phyloP scores from a whole-genome alignment of 2,329 filamentous ascomycete species.

The Geosmithia flava region DNA sequence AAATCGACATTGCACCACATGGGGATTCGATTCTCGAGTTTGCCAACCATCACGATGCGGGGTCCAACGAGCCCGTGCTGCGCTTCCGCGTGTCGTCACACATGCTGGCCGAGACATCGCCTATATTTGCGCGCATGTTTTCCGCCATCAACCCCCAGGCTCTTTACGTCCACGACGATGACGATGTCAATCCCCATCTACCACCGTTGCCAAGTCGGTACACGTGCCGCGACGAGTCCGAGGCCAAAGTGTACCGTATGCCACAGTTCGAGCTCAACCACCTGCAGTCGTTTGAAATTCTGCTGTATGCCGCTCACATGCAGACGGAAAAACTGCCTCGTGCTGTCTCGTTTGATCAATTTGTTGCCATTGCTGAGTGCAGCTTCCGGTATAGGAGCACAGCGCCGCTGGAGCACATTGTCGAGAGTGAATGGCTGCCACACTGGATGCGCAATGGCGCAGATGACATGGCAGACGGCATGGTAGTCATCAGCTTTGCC shows the following conservation, averaged over 20 bases:
- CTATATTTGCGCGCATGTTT: conserved; percentile 38
- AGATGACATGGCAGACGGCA: conserved; percentile 34
- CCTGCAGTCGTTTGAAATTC: conserved; percentile 25
- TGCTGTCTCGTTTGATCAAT: conserved; percentile 31
- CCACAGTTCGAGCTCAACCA: conserved; percentile 34
- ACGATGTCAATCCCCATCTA: conserved; percentile 19
- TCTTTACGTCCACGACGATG: conserved; percentile 20
- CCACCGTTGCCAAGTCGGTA: conserved; percentile 23
- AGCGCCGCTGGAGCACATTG: conserved; percentile 33
- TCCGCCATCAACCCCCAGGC: conserved; percentile 13
- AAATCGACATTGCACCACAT: conserved; percentile 27
- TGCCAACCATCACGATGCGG: conserved; percentile 24
- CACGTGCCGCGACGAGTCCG: conserved; percentile 27
- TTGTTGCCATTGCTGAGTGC: conserved; percentile 38
- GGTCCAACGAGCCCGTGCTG: conserved; percentile 22
- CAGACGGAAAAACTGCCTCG: conserved; percentile 32
- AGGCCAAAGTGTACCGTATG: conserved; percentile 37
- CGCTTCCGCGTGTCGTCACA: conserved; percentile 39
- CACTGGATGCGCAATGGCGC: conserved; percentile 35
- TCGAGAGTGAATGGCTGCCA: conserved; percentile 39
- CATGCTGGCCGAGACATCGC: conserved; percentile 36
- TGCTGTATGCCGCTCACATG: conserved; percentile 39
- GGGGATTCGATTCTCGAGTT: conserved; percentile 42
- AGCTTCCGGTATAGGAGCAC: conserved; percentile 38
- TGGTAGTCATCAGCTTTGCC: conserved; percentile 38